Conservation (phyloP, 2,329 filamentous ascomycete genomes). For the Tolypocladium capitatum region DNA sequence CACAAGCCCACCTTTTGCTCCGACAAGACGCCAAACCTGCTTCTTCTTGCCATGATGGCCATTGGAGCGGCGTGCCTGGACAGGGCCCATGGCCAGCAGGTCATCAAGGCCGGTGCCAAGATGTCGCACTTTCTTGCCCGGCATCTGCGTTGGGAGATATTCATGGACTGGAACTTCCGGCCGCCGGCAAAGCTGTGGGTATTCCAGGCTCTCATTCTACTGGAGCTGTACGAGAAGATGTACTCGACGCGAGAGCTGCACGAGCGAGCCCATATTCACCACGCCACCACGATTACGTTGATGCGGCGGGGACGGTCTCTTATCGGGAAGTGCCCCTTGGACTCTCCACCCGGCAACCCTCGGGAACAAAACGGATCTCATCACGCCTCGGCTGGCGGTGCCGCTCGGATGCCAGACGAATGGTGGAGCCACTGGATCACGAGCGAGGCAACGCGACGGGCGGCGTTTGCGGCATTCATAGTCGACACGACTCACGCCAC, state of each 20-base stretch:
- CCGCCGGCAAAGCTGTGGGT: slow-evolving; percentile 93
- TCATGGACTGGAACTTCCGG: slow-evolving; percentile 78
- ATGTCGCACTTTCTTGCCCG: slow-evolving; percentile 83
- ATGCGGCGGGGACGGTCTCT: slow-evolving; percentile 90
- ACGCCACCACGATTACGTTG: slow-evolving; percentile 85
- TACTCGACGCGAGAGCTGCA: slow-evolving; percentile 85
- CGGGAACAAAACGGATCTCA: slow-evolving; percentile 47
- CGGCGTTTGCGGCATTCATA: slow-evolving; percentile 86
- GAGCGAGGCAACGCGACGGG: slow-evolving; percentile 77
- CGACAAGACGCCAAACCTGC: slow-evolving; percentile 70
- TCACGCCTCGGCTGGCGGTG: slow-evolving; percentile 48
- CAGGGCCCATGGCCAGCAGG: slow-evolving; percentile 59
- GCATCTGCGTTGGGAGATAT: slow-evolving; percentile 92
- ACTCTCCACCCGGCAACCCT: slow-evolving; percentile 61
- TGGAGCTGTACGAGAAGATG: slow-evolving; percentile 97
- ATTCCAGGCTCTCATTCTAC: slow-evolving; percentile 77
- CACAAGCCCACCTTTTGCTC: slow-evolving; percentile 90
- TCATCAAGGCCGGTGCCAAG: slow-evolving; percentile 65
- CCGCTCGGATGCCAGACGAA: slow-evolving; percentile 61
- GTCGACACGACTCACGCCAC: slow-evolving; percentile 93
- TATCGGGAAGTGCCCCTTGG: slow-evolving; percentile 71
- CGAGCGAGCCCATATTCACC: slow-evolving; percentile 90
- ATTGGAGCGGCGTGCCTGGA: slow-evolving; percentile 86
- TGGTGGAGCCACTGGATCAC: slow-evolving; percentile 97
- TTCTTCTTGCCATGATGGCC: slow-evolving; percentile 80